Evolutionary conservation across 176 grass and related monocot genomes (phyloP), one percentile per base, ranked within the genome.

Genomic region (Triticum aestivum): DNA sequence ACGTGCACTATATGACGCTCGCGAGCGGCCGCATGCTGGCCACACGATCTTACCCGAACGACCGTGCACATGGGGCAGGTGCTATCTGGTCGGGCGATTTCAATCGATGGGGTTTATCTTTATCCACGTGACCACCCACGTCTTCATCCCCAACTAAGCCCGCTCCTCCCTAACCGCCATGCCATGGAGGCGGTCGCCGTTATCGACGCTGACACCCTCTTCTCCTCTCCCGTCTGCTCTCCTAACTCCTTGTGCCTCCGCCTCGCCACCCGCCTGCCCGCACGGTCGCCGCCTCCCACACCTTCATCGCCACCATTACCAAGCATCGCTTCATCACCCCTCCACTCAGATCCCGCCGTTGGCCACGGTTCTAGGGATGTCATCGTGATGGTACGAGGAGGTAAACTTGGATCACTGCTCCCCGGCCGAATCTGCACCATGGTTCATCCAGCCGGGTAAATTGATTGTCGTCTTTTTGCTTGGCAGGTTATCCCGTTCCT

Each of bases 401-500:
- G 69, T 63, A 14, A 37, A 32, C 23, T 6, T 73, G 39, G 71
- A 74, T 17, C 71, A 23, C 23, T 33, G 38, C 26, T 11, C 34
- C 71, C 73, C 24, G 11, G 33, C 26, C 30, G 11, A 70, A 41
- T 56, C 35, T 10, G 45, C 11, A 13, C 5, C 12, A 4, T 15
- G 17, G 58, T 4, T 47, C 61, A 29, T 23, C 11, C 9, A 20
- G 24, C 49, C 27, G 72, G 21, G 65, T 21, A 61, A 62, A 39
- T 27, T 30, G 13, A 65, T 26, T 63, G 56, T 8, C 29, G 54
- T 83, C 5, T 9, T 72, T 2, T 35, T 68, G 45, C 34, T 23
- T 51, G 72, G 87, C 75, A 95, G 90, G 93, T 95, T 24, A 89
- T 95, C 64, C 90, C 90, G 66, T 95, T 92, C 88, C 89, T 90